Conservation (phyloP, 129 eudicot genomes). For the Pittosporum tobira region DNA sequence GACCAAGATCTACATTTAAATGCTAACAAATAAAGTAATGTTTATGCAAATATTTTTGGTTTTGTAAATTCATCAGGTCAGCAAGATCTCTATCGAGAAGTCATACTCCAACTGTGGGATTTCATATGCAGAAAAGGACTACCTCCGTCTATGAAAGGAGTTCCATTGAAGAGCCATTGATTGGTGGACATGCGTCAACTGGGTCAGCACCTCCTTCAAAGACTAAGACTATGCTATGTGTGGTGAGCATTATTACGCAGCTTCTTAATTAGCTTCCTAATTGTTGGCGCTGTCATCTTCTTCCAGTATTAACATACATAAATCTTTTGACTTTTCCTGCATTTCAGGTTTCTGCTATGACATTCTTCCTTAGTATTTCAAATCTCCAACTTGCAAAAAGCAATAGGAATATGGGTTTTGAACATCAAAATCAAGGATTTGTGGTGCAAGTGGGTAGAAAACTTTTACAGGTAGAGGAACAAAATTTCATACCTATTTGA, state of each 20-base stretch:
- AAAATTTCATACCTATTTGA: background rate
- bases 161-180: conserved; percentile 46
- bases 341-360: conserved; percentile 42
- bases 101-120: conserved; percentile 44
- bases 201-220: conserved; percentile 35
- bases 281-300: background rate
- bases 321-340: conserved; percentile 2
- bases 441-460: conserved; percentile 55
- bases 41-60: background rate
- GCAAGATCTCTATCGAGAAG: conserved; percentile 72
- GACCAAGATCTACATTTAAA: background rate
- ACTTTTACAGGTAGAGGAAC: conserved; percentile 44
- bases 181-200: conserved; percentile 27
- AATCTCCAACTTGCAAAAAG: conserved; percentile 28
- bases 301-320: background rate
- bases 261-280: background rate
- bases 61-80: conserved; percentile 40
- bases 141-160: conserved; percentile 18
- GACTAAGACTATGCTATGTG: conserved; percentile 48
- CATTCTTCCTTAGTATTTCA: conserved; percentile 33
- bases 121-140: conserved; percentile 28
- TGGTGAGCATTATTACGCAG: conserved; percentile 42
- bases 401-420: conserved; percentile 12
- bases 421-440: conserved; percentile 24
- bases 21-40: too few relatives aligned